Evolutionary conservation across 2,329 filamentous ascomycete species (phyloP).

Genomic region (Talaromyces sp.): DNA sequence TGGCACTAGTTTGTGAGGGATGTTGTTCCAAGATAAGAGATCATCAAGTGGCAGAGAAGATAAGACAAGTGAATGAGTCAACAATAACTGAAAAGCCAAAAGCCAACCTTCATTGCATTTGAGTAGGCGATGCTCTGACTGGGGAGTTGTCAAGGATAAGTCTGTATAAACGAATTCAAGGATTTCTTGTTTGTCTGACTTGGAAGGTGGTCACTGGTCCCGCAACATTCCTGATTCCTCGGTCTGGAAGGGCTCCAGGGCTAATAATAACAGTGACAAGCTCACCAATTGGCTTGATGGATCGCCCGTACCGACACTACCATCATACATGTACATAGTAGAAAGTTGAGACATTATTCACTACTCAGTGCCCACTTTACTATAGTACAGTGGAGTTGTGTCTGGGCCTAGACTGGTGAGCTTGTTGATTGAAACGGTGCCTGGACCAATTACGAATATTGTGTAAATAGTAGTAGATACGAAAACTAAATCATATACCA

Average conservation of each 20-base stretch:
- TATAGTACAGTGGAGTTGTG: constrained; percentile 1
- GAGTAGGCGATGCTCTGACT: background rate
- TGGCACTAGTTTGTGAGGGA: background rate
- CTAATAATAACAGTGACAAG: constrained; percentile 6
- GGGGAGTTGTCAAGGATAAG: background rate
- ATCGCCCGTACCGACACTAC: background rate
- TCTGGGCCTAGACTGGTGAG: background rate
- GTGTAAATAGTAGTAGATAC: background rate
- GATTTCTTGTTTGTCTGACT: background rate
- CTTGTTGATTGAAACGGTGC: background rate
- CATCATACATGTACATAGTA: background rate
- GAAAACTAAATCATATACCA: background rate
- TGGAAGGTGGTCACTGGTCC: background rate
- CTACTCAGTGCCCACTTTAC: background rate
- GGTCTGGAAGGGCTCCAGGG: background rate
- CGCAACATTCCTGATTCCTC: constrained; percentile 11
- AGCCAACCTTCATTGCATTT: background rate
- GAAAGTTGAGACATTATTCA: constrained; percentile 1
- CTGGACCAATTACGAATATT: background rate
- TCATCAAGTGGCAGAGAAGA: background rate
- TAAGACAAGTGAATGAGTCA: background rate
- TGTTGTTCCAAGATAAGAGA: background rate
- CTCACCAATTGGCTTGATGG: background rate
- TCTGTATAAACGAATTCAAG: no score
- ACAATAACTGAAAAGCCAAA: background rate